Conservation (phyloP, 345 rosid species). For the Citrus mangshanensis region DNA sequence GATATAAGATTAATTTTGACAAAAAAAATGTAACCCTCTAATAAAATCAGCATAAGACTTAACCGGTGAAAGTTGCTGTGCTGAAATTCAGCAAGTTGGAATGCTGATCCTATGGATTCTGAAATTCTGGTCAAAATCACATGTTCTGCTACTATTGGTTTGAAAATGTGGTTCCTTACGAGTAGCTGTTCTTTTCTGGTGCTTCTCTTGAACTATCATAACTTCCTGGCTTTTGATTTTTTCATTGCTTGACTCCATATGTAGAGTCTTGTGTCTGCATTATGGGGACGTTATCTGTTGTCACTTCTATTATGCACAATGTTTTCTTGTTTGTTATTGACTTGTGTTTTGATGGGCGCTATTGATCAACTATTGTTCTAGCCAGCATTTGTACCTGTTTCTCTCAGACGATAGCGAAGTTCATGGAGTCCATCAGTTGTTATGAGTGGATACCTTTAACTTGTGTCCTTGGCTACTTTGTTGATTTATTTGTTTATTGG, state of each 20-base stretch:
- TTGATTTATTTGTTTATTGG: conserved; percentile 4
- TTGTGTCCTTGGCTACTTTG: not conserved
- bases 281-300: not conserved
- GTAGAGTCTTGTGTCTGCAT: not conserved
- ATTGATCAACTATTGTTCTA: not conserved
- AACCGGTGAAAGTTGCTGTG: not conserved
- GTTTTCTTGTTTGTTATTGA: not conserved
- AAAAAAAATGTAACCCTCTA: not conserved
- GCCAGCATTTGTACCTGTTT: not conserved
- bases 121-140: not conserved
- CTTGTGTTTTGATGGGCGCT: not conserved
- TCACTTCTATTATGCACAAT: not conserved
- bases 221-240: not conserved
- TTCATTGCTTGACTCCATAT: not conserved
- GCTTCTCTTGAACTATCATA: not conserved
- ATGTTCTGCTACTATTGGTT: not conserved
- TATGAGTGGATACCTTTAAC: not conserved
- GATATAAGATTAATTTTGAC: too few species aligned
- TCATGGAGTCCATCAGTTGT: not conserved
- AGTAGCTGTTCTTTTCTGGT: not conserved
- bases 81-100: not conserved
- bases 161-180: not conserved
- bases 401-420: not conserved
- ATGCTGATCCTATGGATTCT: not conserved
- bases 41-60: not conserved